Percentiles rank a stretch among this genome's conserved stretches.
Conservation (phyloP, 768 basidiomycete species). For the Mycena chlorophos region DNA sequence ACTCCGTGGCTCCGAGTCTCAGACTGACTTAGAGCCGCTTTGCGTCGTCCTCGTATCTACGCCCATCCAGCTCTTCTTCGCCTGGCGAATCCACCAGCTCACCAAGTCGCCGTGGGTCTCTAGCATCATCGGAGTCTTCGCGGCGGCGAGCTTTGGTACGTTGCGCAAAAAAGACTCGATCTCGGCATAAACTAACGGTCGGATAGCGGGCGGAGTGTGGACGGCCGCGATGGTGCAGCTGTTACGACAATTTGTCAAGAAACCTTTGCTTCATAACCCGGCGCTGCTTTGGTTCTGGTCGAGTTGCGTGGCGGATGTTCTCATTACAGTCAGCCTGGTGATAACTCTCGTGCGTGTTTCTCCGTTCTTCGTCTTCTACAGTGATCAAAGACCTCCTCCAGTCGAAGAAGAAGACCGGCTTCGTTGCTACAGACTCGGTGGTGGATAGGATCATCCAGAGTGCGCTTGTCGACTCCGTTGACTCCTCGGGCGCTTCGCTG, state of each 20-base stretch:
- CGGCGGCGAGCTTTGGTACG: neutral
- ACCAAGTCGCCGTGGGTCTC: conserved; percentile 12
- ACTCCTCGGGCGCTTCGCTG: neutral
- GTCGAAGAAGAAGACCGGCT: conserved; percentile 1
- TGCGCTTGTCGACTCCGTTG: neutral
- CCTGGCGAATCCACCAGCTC: conserved; percentile 18
- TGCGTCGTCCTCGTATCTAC: conserved; percentile 15
- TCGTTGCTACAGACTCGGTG: neutral
- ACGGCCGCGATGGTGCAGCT: neutral
- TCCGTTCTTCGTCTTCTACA: neutral
- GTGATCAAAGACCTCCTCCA: too few species aligned
- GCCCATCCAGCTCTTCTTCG: conserved; percentile 22
- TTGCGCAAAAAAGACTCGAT: neutral
- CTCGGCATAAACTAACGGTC: neutral
- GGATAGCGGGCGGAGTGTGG: conserved; percentile 4
- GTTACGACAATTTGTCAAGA: neutral
- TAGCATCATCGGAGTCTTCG: conserved; percentile 4
- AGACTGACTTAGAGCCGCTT: neutral
- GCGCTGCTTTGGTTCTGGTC: conserved; percentile 7
- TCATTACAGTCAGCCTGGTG: conserved; percentile 3
- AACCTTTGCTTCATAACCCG: neutral
- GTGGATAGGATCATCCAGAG: conserved; percentile 3
- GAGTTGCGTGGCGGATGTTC: conserved; percentile 4
- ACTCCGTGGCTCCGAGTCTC: neutral
- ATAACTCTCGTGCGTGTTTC: neutral